phyloP scores from a whole-genome alignment of 1,284 basidiomycete genomes.

The Phellinidium pouzarii region DNA sequence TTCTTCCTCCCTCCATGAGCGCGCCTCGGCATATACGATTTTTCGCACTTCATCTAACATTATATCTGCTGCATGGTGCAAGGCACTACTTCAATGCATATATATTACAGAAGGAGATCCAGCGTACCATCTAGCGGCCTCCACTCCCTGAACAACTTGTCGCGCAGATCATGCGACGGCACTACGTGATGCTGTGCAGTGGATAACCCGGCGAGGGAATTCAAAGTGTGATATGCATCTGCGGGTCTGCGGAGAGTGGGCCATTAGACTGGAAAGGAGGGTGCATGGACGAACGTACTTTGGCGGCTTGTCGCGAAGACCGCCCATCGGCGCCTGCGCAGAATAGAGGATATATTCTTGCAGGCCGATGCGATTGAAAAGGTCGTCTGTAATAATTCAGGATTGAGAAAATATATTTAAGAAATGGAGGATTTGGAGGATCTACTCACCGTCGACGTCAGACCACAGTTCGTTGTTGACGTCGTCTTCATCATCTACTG shows the following conservation, averaged over 20 bases:
- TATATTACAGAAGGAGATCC: constrained; percentile 13
- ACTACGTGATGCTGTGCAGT: constrained; percentile 74
- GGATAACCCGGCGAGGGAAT: constrained; percentile 86
- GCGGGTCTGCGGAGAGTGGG: constrained; percentile 41
- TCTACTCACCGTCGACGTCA: constrained; percentile 53
- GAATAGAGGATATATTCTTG: constrained; percentile 87
- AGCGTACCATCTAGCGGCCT: constrained; percentile 28
- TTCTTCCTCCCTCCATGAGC: constrained; percentile 77
- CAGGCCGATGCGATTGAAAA: constrained; percentile 59
- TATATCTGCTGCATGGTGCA: constrained; percentile 22
- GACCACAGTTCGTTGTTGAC: constrained; percentile 44
- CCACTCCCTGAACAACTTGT: constrained; percentile 42
- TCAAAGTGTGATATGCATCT: constrained; percentile 89
- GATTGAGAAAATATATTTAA: neutral
- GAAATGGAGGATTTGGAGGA: neutral
- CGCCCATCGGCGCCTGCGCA: constrained; percentile 80
- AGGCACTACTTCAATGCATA: constrained; percentile 19
- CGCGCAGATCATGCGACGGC: constrained; percentile 40
- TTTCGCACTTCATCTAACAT: constrained; percentile 39
- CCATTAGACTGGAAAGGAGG: neutral
- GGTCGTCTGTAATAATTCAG: constrained; percentile 35
- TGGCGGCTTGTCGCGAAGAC: constrained; percentile 91
- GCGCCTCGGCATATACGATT: constrained; percentile 48
- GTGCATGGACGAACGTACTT: constrained; percentile 46
- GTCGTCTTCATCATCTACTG: constrained; percentile 22